Evolutionary conservation across 495 filamentous ascomycete species (phyloP), one percentile per base, ranked within the genome.

Genomic region (Penicillium bialowiezense): DNA sequence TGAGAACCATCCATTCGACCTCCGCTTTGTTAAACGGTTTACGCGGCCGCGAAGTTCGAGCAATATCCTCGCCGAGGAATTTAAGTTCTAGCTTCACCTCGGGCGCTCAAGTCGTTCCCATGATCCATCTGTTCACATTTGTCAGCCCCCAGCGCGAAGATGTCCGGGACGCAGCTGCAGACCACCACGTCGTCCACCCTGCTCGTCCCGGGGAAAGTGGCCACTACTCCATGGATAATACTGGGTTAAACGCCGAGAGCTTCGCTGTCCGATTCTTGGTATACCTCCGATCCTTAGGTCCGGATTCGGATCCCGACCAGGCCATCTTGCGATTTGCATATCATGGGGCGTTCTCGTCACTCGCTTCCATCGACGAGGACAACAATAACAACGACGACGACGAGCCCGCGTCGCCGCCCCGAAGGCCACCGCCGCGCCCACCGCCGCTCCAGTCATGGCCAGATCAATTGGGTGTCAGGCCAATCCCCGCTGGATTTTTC

Each of bases 301-400:
- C 49, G 44, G 49, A 41, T 41, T 33, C 48, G 44, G 49, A 41
- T 41, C 28, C 48, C 18, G 37, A 58, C 44, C 42, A 58, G 38
- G 55, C 50, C 34, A 53, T 58, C 50, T 53, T 58, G 31, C 55
- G 50, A 53, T 33, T 58, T 7, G 50, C 55, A 45, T 46, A 43
- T 35, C 13, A 41, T 29, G 49, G 35, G 26, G 35, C 31, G 5
- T 44, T 17, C 41, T 50, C 50, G 37, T 47, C 50, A 24, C 31
- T 44, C 40, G 14, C 32, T 31, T 8, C 33, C 29, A 35, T 9
- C 29, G 36, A 37, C 15, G 14, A 34, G 4, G 26, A 28, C 24
- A 23, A n/a, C n/a, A n/a, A n/a, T n/a, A n/a, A n/a, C n/a, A n/a
- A n/a, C n/a, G n/a, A n/a, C n/a, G n/a, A n/a, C n/a, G n/a, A n/a